These are phyloP conservation scores for Nissolia schottii DNA, from an alignment of 306 rosid species.

Conservation along the genomic window DNA sequence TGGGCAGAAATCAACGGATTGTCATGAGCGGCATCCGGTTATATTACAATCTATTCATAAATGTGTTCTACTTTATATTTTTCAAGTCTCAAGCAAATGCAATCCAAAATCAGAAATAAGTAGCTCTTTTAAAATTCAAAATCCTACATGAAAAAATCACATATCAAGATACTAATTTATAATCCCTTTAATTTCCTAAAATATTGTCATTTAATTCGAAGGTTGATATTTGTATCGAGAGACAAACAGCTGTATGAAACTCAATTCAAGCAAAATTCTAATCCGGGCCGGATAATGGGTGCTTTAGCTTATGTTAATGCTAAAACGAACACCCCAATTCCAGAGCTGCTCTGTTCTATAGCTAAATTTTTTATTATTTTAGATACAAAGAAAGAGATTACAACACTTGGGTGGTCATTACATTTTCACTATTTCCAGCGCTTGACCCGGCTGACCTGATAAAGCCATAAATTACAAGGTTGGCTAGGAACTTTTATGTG, in stretches of 20 bases:
- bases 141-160: neutral
- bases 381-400: neutral
- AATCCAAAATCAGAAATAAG: neutral
- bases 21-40: no score
- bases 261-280: neutral
- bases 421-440: slow-evolving; percentile 1
- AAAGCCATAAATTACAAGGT: neutral
- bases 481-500: slow-evolving; percentile 7
- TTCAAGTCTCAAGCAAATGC: neutral
- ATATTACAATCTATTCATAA: no score
- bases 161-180: neutral
- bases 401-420: slow-evolving; percentile 1
- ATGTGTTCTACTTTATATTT: no score
- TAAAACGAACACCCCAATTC: neutral
- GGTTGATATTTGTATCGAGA: neutral
- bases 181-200: neutral
- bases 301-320: neutral
- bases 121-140: neutral
- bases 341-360: neutral
- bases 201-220: neutral
- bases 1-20: no score
- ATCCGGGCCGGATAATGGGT: neutral
- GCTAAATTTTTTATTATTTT: neutral
- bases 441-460: slow-evolving; percentile 1
- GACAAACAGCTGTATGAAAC: neutral